Evolutionary conservation across 176 grass and related monocot genomes (phyloP), one percentile per base, ranked within the genome.

Genomic region (Panicum miliaceum): DNA sequence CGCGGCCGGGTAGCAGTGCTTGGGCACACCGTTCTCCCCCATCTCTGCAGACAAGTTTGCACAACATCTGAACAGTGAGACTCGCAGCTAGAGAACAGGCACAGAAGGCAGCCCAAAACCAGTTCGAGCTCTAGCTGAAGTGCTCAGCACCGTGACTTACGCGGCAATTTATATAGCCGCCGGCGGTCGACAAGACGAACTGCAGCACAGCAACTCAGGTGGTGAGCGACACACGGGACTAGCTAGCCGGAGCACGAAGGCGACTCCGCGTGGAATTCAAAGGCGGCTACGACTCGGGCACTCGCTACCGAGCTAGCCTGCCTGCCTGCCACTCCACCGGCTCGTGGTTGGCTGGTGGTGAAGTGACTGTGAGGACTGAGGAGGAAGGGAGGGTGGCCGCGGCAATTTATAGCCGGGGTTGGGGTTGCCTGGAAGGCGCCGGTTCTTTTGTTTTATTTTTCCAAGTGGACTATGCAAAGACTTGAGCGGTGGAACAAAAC

Each of bases 11-110:
- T 81, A 84, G 35, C 75, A 86, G n/a, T 92, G 22, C 51, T 54
- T 47, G n/a, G 77, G 12, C 60, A 51, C 71, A 29, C 79, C 90
- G 42, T 87, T 92, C 81, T 79, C 89, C 64, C 82, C 87, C 85
- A 90, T 95, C 41, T 94, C 88, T 94, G 88, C 69, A 32, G 29
- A 78, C 42, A 15, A 36, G n/a, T 47, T 47, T 26, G 23, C 37
- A 76, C 52, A 84, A 5, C 76, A 41, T 25, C 15, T 0, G 8
- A 64, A 64, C 77, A 46, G 83, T 77, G 72, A 86, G 87, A 51
- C 25, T 8, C 13, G 59, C 14, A 46, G 56, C 45, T 62, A 54
- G n/a, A 70, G 52, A 63, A 22, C 35, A 29, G 3, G 29, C 29
- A 32, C 29, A 32, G 13, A 5, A 64, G 57, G 7, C 13, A 58